Percentiles rank a stretch among this genome's conserved stretches.
phyloP scores from a whole-genome alignment of 257 asterid genomes.

The Solanum pimpinellifolium region DNA sequence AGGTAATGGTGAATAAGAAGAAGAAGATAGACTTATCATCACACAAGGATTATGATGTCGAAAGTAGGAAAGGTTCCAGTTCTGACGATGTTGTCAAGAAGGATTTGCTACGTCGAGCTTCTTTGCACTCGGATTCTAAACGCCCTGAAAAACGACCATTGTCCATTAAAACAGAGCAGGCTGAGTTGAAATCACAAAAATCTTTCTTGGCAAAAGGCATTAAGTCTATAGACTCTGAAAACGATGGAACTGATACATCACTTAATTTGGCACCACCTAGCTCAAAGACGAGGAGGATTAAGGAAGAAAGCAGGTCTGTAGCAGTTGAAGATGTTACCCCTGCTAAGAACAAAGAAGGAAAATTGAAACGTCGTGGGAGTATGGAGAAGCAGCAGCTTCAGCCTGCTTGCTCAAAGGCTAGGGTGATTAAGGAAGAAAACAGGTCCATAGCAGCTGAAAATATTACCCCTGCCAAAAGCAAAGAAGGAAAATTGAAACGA shows the following conservation, averaged over 20 bases:
- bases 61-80: slow-evolving; percentile 31
- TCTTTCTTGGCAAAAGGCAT: slow-evolving; percentile 17
- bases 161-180: slow-evolving; percentile 22
- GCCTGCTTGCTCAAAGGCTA: slow-evolving; percentile 43
- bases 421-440: slow-evolving; percentile 44
- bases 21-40: slow-evolving; percentile 40
- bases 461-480: slow-evolving; percentile 5
- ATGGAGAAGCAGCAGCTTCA: slow-evolving; percentile 79
- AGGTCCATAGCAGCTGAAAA: slow-evolving; percentile 9
- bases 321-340: slow-evolving; percentile 9
- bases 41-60: slow-evolving; percentile 29
- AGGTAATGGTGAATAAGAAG: slow-evolving; percentile 89
- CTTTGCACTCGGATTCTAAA: slow-evolving; percentile 24
- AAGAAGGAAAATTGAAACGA: slow-evolving; percentile 44
- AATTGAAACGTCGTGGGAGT: slow-evolving; percentile 64
- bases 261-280: slow-evolving; percentile 63
- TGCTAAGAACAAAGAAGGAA: slow-evolving; percentile 18
- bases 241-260: slow-evolving; percentile 46
- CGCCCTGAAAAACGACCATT: slow-evolving; percentile 28
- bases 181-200: slow-evolving; percentile 21
- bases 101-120: slow-evolving; percentile 15
- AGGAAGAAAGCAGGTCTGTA: slow-evolving; percentile 30
- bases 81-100: slow-evolving; percentile 27
- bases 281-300: slow-evolving; percentile 41
- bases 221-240: slow-evolving; percentile 26